Conservation (phyloP, 352 stramenopile genomes). For the Bremia lactucae region DNA sequence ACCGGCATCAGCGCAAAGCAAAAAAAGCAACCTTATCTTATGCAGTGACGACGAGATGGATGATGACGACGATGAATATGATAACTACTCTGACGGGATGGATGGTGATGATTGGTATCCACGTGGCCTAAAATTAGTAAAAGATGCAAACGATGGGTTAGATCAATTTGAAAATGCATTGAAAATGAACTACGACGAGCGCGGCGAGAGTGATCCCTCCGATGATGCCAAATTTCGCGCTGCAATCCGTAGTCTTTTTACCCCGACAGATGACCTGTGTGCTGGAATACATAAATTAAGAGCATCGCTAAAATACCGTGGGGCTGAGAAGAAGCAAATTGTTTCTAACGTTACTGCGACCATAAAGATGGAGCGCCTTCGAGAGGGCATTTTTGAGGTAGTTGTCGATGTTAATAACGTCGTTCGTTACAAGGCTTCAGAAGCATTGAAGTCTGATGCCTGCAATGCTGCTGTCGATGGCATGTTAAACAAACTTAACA, state of each 20-base stretch:
- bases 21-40: constrained; percentile 32
- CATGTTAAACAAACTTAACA: constrained; percentile 38
- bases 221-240: constrained; percentile 58
- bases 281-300: constrained; percentile 41
- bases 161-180: constrained; percentile 28
- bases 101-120: constrained; percentile 27
- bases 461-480: constrained; percentile 55
- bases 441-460: constrained; percentile 42
- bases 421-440: constrained; percentile 32
- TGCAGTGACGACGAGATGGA: constrained; percentile 59
- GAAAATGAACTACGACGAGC: constrained; percentile 32
- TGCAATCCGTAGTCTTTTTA: constrained; percentile 69
- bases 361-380: constrained; percentile 54
- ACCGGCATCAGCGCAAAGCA: constrained; percentile 4
- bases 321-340: constrained; percentile 34
- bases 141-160: constrained; percentile 1
- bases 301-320: constrained; percentile 48
- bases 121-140: constrained; percentile 14
- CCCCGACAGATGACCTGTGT: constrained; percentile 47
- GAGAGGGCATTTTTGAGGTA: constrained; percentile 47
- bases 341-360: constrained; percentile 57
- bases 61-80: constrained; percentile 47
- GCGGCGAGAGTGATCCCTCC: constrained; percentile 26
- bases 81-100: constrained; percentile 28
- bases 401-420: constrained; percentile 55